phyloP scores from a whole-genome alignment of 495 filamentous ascomycete genomes.

The Hypomontagnella monticulosa region DNA sequence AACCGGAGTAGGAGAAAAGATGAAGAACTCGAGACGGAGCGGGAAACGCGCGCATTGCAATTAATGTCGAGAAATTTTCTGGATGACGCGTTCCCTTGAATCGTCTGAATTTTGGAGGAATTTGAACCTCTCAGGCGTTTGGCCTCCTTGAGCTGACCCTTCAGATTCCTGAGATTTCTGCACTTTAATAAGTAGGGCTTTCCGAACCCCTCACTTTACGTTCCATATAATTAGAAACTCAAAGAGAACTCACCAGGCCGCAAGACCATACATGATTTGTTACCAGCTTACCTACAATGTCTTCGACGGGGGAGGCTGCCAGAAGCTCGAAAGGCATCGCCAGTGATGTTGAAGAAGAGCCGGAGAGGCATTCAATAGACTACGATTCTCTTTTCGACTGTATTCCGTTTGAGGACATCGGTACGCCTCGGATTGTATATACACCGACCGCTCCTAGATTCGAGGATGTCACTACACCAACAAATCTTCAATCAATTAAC shows the following conservation, averaged over 20 bases:
- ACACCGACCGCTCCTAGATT: not conserved
- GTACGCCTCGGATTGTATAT: not conserved
- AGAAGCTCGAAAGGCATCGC: constrained; percentile 5
- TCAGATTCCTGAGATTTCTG: too few relatives aligned
- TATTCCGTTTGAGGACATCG: constrained; percentile 24
- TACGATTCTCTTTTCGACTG: constrained; percentile 23
- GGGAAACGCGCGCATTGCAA: not conserved
- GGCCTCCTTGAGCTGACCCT: too few relatives aligned
- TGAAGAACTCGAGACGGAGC: not conserved
- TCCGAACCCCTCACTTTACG: too few relatives aligned
- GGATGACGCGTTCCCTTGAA: not conserved
- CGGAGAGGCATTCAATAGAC: not conserved
- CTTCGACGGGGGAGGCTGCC: not conserved
- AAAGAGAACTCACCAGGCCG: too few relatives aligned
- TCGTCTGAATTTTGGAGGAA: not conserved
- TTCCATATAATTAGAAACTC: too few relatives aligned
- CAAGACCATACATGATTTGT: not conserved
- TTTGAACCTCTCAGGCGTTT: not conserved
- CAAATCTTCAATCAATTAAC: not conserved
- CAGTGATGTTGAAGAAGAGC: constrained; percentile 21
- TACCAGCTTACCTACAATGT: not conserved
- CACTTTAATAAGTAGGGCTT: too few relatives aligned
- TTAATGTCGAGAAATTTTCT: not conserved
- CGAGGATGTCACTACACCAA: not conserved
- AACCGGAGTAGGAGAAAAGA: constrained; percentile 7